Base-by-base conservation (phyloP, 805 yeast species). In the Tetrapisispora iriomotensis region DNA sequence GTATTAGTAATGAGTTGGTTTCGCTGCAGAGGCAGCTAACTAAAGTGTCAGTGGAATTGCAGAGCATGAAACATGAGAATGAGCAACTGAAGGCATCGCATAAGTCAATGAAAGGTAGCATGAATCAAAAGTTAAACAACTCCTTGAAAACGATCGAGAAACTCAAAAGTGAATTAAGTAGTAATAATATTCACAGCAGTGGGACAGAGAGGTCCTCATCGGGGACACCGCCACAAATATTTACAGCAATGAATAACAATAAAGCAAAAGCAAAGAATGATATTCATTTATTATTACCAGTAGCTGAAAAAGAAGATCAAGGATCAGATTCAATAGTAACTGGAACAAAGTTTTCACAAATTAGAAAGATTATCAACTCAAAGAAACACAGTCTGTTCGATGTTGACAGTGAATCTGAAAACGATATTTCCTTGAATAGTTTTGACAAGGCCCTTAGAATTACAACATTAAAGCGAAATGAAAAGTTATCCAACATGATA, bases 1-100 rank as follows among this genome's bases (percentile, higher is more conserved):
- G 21, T 44, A 45, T 36, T 29, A 54, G 49, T 18, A 56, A 56
- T 36, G 67, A 64, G 38, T 59, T 58, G 36, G 37, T 56, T n/a
- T 30, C 49, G 4, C 46, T 65, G 20, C 67, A 64, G 44, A 56
- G 51, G 13, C 68, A 64, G 42, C 37, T 65, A 6, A 43, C 56
- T 13, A 60, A 54, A 39, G 36, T 66, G 22, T 61, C 56, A n/a
- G 36, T 55, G 3, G 65, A 64, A 29, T 24, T 64, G 5, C 58
- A 54, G 21, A 46, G 47, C 10, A 39, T 59, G 8, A 54, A 50
- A 23, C 51, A 50, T 27, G 59, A 61, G 25, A 50, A 57, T n/a
- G 62, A 58, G 15, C 51, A 45, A 17, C 42, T 56, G 23, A 54
- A 51, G 36, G 61, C 59, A 33, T 42, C 53, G n/a, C 61, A 58